Evolutionary conservation across 1,139 yeast species (phyloP).

Genomic region (Yamadazyma buinensis): DNA sequence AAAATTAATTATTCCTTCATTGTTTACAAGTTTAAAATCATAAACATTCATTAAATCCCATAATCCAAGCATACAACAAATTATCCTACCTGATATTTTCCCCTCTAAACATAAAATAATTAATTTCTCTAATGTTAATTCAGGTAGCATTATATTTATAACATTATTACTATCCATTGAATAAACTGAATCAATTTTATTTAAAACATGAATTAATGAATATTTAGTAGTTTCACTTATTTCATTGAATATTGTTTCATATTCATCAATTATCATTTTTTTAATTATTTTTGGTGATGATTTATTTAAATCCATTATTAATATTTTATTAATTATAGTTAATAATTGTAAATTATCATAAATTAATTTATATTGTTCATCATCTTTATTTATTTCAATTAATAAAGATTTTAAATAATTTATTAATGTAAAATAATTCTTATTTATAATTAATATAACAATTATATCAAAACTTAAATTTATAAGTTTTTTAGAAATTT

Average conservation of each 20-base stretch:
- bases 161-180: slow-evolving; percentile 4
- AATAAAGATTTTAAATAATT: slow-evolving; percentile 22
- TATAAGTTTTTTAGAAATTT: slow-evolving; percentile 16
- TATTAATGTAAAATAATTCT: slow-evolving; percentile 26
- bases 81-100: slow-evolving; percentile 23
- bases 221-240: slow-evolving; percentile 1
- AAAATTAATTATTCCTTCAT: slow-evolving; percentile 6
- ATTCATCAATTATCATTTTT: background rate
- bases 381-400: slow-evolving; percentile 2
- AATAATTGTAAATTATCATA: slow-evolving; percentile 21
- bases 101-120: slow-evolving; percentile 17
- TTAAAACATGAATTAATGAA: slow-evolving; percentile 18
- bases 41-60: slow-evolving; percentile 29
- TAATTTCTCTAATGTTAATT: slow-evolving; percentile 13
- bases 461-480: slow-evolving; percentile 34
- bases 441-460: slow-evolving; percentile 28
- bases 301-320: slow-evolving; percentile 1
- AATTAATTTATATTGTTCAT: slow-evolving; percentile 7
- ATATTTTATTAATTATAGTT: slow-evolving; percentile 16
- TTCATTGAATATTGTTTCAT: background rate
- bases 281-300: background rate
- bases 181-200: slow-evolving; percentile 16
- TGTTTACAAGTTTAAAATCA: slow-evolving; percentile 13
- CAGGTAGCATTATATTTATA: slow-evolving; percentile 3
- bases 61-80: slow-evolving; percentile 29